Conservation (phyloP, 2,329 filamentous ascomycete species). For the Diaporthe sp. region DNA sequence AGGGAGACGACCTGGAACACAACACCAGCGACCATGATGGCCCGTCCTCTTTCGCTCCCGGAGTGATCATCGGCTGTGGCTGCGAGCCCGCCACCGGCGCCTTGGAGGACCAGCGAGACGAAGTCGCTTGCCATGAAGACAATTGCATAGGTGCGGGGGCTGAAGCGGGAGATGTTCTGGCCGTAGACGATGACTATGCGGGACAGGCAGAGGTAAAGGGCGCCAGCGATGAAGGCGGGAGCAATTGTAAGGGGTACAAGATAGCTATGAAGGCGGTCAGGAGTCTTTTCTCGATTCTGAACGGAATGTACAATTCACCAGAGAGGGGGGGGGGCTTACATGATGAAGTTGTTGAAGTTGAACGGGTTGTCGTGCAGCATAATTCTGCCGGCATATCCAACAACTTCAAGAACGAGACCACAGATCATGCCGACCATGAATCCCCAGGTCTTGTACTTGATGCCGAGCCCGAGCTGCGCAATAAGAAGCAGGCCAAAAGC, state of each 20-base stretch:
- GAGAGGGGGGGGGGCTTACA: neutral
- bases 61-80: slow-evolving; percentile 5
- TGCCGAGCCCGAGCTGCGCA: neutral
- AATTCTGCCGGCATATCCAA: neutral
- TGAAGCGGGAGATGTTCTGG: slow-evolving; percentile 1
- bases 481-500: neutral
- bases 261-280: neutral
- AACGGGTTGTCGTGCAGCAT: slow-evolving; percentile 4
- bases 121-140: slow-evolving; percentile 29
- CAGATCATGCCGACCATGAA: slow-evolving; percentile 10
- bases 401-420: neutral
- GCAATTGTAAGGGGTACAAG: slow-evolving; percentile 3
- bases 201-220: slow-evolving; percentile 11
- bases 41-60: neutral
- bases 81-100: slow-evolving; percentile 18
- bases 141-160: slow-evolving; percentile 8
- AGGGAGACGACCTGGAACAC: slow-evolving; percentile 6
- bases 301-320: neutral
- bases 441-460: neutral
- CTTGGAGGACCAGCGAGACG: slow-evolving; percentile 24
- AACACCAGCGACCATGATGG: slow-evolving; percentile 10
- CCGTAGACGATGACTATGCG: neutral
- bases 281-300: neutral
- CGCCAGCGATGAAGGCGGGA: neutral
- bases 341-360: slow-evolving; percentile 3